Evolutionary conservation across 768 basidiomycete species (phyloP).

Genomic region (Sistotremastrum niveocremeum): DNA sequence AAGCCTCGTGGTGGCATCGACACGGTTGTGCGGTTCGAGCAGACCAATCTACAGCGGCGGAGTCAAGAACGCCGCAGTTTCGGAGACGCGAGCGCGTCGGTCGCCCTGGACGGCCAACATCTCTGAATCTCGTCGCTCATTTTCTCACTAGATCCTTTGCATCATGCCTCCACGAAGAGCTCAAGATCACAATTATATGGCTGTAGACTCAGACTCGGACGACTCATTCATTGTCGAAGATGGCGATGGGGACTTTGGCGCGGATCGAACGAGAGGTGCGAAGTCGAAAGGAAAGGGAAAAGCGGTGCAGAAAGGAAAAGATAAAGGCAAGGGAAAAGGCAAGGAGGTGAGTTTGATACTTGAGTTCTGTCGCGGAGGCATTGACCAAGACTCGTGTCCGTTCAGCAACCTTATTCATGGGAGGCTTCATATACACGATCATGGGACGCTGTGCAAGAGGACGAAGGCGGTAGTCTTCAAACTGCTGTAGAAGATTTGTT

Average conservation of each 20-base stretch:
- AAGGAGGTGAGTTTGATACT: constrained; percentile 29
- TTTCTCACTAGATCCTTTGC: not conserved
- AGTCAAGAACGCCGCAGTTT: too few species aligned
- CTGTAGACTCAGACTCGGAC: constrained; percentile 60
- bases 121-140: too few species aligned
- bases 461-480: constrained; percentile 84
- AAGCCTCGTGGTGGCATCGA: too few species aligned
- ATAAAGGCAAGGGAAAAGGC: constrained; percentile 42
- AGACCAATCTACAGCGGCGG: too few species aligned
- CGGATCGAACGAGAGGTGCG: constrained; percentile 24
- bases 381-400: not conserved
- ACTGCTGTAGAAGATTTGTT: constrained; percentile 82
- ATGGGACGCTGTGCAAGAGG: constrained; percentile 97
- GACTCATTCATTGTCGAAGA: constrained; percentile 46
- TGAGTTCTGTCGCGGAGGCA: not conserved
- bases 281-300: constrained; percentile 47
- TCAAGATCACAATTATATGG: constrained; percentile 20
- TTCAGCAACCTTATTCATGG: constrained; percentile 83
- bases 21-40: too few species aligned
- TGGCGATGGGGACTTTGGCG: constrained; percentile 16
- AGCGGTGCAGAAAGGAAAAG: constrained; percentile 36
- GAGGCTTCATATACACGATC: constrained; percentile 88
- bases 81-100: too few species aligned
- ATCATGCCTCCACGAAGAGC: not conserved
- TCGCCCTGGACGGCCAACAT: too few species aligned